These are phyloP conservation scores for Kurtzmaniella quercitrusa DNA, from an alignment of 1,139 yeast species.

Conservation along the genomic window DNA sequence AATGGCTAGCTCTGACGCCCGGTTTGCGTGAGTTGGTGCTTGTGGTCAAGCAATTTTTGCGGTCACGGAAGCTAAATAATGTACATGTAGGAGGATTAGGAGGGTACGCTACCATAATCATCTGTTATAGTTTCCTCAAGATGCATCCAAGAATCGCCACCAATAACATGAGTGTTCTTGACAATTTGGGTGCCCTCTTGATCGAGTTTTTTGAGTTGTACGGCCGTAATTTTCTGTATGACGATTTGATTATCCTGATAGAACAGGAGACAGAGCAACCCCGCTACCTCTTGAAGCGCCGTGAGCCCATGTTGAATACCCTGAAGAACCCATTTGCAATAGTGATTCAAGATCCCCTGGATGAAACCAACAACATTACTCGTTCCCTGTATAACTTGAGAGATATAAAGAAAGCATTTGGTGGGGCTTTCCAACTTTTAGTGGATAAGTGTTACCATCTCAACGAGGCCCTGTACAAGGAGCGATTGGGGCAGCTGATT, in stretches of 20 bases:
- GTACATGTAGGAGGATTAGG: constrained; percentile 98
- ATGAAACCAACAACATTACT: constrained; percentile 74
- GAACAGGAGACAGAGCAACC: constrained; percentile 45
- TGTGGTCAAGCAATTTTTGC: constrained; percentile 80
- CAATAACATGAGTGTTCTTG: constrained; percentile 59
- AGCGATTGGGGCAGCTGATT: constrained; percentile 68
- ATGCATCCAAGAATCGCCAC: constrained; percentile 79
- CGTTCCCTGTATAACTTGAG: constrained; percentile 81
- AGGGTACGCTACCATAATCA: constrained; percentile 86
- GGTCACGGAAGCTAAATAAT: constrained; percentile 75
- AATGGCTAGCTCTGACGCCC: constrained; percentile 71
- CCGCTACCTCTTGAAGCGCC: constrained; percentile 54
- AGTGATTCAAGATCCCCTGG: constrained; percentile 90
- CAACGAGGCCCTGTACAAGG: constrained; percentile 58
- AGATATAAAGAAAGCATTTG: constrained; percentile 81
- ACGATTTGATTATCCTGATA: constrained; percentile 64
- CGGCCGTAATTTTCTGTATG: constrained; percentile 89
- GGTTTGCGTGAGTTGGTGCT: constrained; percentile 83
- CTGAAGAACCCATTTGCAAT: constrained; percentile 58
- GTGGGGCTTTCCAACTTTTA: constrained; percentile 84
- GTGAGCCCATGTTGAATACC: constrained; percentile 52
- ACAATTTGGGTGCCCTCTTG: constrained; percentile 80
- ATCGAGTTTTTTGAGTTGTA: constrained; percentile 95
- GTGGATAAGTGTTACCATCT: constrained; percentile 65
- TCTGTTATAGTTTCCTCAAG: constrained; percentile 76